phyloP scores from a whole-genome alignment of 1,284 basidiomycete species.

The Cystobasidium slooffiae region DNA sequence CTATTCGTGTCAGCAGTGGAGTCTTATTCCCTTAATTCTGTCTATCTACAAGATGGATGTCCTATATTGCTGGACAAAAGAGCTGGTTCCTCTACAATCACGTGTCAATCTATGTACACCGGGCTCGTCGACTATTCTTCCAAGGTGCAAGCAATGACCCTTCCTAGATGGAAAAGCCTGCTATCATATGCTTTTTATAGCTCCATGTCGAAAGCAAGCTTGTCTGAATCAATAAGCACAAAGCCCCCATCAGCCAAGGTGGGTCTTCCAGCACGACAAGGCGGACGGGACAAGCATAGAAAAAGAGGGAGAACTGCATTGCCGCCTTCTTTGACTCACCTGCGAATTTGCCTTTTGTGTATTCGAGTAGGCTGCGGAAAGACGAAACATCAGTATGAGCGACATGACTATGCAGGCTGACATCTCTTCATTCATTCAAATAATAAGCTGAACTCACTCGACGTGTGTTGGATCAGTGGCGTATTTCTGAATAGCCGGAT shows the following conservation, averaged over 20 bases:
- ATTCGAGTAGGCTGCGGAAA: constrained; percentile 9
- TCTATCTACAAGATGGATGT: too few species aligned
- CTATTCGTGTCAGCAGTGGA: too few species aligned
- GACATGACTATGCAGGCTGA: background rate
- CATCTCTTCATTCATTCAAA: background rate
- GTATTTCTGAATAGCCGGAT: constrained; percentile 23
- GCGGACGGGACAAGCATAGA: too few species aligned
- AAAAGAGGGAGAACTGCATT: too few species aligned
- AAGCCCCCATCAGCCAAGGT: background rate
- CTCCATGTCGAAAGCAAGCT: constrained; percentile 35
- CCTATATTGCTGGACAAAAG: too few species aligned
- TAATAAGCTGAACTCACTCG: background rate
- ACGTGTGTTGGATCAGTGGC: constrained; percentile 23
- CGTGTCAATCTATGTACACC: too few species aligned
- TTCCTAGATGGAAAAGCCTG: too few species aligned
- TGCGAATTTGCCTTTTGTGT: constrained; percentile 12
- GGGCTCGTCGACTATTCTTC: too few species aligned
- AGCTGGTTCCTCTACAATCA: too few species aligned
- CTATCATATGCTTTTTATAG: background rate
- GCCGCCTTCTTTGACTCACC: background rate
- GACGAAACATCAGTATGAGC: background rate
- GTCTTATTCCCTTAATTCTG: too few species aligned
- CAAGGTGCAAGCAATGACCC: too few species aligned
- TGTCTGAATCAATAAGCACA: background rate
- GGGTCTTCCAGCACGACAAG: too few species aligned